Conservation (phyloP, 2,329 filamentous ascomycete genomes). For the Gaeumannomyces sp. region DNA sequence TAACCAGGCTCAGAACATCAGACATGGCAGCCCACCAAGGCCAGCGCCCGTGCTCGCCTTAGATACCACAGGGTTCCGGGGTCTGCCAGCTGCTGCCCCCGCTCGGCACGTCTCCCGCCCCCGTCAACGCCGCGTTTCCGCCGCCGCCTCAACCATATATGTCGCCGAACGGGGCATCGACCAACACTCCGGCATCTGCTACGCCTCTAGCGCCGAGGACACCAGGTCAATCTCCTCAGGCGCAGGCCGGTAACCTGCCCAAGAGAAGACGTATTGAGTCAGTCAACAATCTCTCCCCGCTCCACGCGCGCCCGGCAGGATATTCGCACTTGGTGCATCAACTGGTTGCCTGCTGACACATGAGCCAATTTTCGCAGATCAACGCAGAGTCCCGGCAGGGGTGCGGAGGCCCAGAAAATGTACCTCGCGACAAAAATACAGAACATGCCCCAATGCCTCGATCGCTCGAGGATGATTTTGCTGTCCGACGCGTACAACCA, state of each 20-base stretch:
- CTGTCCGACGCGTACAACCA: conserved; percentile 48
- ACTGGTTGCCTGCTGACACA: neutral
- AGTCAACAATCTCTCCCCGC: neutral
- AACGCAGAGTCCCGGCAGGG: neutral
- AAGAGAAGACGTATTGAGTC: neutral
- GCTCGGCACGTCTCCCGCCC: neutral
- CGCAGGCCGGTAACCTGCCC: neutral
- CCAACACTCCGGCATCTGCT: neutral
- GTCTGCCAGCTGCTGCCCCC: too few relatives aligned
- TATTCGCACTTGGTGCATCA: neutral
- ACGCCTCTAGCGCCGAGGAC: too few relatives aligned
- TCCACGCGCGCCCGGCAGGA: neutral
- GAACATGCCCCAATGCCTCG: conserved; percentile 21
- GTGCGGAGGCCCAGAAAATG: neutral
- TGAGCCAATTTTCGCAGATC: neutral
- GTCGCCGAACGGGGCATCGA: neutral
- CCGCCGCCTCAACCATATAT: neutral
- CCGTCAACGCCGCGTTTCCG: neutral
- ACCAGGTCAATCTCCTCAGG: neutral
- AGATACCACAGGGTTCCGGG: too few relatives aligned
- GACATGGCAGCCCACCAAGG: neutral
- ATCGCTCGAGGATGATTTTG: conserved; percentile 44
- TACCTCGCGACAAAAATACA: neutral
- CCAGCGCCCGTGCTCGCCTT: too few relatives aligned
- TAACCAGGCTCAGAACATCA: neutral